phyloP scores from a whole-genome alignment of 2,329 filamentous ascomycete genomes.

The Aureobasidium sp. region DNA sequence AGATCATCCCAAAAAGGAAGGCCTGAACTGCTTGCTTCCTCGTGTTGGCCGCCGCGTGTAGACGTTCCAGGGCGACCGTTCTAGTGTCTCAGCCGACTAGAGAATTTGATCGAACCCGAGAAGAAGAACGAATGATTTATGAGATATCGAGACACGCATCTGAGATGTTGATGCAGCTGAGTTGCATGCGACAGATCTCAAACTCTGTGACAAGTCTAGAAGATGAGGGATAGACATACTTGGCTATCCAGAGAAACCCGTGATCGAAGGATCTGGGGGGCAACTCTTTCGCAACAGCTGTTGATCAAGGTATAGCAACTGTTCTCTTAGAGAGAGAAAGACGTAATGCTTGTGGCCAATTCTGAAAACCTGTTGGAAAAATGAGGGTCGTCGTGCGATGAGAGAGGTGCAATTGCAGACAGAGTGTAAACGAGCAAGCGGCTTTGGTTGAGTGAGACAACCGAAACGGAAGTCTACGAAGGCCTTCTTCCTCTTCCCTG shows the following conservation, averaged over 20 bases:
- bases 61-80: constrained; percentile 11
- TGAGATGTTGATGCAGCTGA: neutral
- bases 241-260: neutral
- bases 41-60: neutral
- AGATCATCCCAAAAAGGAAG: neutral
- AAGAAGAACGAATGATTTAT: neutral
- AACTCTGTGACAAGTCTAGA: neutral
- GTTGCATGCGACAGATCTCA: neutral
- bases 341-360: neutral
- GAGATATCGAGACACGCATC: neutral
- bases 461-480: neutral
- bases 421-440: neutral
- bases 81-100: neutral
- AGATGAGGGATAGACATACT: neutral
- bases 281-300: neutral
- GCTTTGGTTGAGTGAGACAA: constrained; percentile 2
- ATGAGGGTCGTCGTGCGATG: neutral
- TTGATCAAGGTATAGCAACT: neutral
- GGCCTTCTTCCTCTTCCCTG: neutral
- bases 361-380: neutral
- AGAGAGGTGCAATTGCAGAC: neutral
- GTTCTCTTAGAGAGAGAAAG: neutral
- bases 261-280: neutral
- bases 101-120: neutral
- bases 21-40: neutral